phyloP scores from a whole-genome alignment of 108 stramenopile species.

The Cyclotella distinguenda region DNA sequence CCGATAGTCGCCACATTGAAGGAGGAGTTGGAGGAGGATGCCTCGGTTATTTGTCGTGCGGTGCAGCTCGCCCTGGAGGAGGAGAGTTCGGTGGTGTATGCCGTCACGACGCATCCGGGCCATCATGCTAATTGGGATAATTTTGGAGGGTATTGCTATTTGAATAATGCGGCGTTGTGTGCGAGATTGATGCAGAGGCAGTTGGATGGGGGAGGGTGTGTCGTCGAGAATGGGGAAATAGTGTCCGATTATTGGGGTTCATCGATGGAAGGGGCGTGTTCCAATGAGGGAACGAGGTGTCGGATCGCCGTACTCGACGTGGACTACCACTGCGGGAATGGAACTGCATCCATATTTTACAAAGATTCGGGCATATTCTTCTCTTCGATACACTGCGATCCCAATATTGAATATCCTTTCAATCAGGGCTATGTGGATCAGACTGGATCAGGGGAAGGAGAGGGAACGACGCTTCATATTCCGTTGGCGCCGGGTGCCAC shows the following conservation, averaged over 20 bases:
- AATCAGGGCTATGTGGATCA: conserved; percentile 79
- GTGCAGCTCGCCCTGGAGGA: conserved; percentile 34
- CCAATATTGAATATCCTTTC: conserved; percentile 81
- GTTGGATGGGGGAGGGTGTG: conserved; percentile 16
- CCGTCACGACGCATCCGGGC: conserved; percentile 78
- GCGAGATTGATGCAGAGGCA: conserved; percentile 52
- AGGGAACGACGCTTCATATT: conserved; percentile 59
- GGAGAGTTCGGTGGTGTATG: conserved; percentile 48
- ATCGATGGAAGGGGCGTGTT: conserved; percentile 5
- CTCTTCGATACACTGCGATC: conserved; percentile 77
- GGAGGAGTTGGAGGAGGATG: conserved; percentile 66
- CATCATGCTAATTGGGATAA: conserved; percentile 75
- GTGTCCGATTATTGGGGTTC: conserved; percentile 13
- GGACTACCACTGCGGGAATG: conserved; percentile 83
- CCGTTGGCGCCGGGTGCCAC: conserved; percentile 65
- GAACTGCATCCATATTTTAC: conserved; percentile 78
- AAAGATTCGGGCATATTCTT: conserved; percentile 62
- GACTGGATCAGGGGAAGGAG: conserved; percentile 53
- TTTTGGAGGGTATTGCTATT: conserved; percentile 85
- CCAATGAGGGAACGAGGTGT: conserved; percentile 51
- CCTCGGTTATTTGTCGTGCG: conserved; percentile 44
- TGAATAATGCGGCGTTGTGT: conserved; percentile 70
- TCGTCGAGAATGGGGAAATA: background rate
- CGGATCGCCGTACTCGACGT: conserved; percentile 51
- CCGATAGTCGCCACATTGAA: conserved; percentile 57